Base-by-base conservation (phyloP, 2,329 filamentous ascomycete genomes). In the Epichloe gansuensis region DNA sequence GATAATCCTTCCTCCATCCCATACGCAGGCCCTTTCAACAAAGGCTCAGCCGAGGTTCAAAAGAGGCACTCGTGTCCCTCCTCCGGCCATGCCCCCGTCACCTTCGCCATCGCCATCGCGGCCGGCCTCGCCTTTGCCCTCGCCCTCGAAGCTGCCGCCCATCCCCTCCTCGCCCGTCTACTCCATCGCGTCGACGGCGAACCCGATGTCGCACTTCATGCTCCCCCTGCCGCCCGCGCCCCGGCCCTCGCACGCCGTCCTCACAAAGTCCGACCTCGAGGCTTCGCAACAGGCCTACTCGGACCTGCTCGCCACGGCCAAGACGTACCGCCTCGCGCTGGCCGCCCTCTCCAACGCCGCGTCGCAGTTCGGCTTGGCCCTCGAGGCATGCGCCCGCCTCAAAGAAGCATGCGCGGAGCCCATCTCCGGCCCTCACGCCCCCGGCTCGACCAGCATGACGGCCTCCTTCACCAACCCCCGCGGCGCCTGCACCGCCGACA, bases 341-440 rank as follows among this genome's bases (percentile, higher is more conserved):
- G 75, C 81, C 38, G 64, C 76, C 2, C 70, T 85, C 12, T 82
- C 81, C 8, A 73, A 71, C 5, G 76, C 81, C 2, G 79, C 82
- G 2, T 83, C 80, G 0, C 70, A 75, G 35, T 85, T 85, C 61
- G 82, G 80, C 47, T 74, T 75, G 46, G 80, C 82, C 15, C 74
- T 85, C 54, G 82, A 85, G 68, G 67, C 80, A 54, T 85, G 82
- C 64, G 82, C 82, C n/a, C 76, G 81, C 13, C 69, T 84, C 35
- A 85, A 84, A 61, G 81, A 85, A 63, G 78, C 81, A 36, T 75
- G 81, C 49, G 78, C 80, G 51, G 80, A 82, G 57, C 70, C 74
- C 47, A 70, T 82, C 44, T 17, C 40, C 3, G 69, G 69, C 2
- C 66, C 41, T 71, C 3, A 59, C 61, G 34, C 56, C 61, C 51